A percentile compares a stretch with the other conserved stretches of the same genome.
phyloP scores from a whole-genome alignment of 345 rosid genomes.

The Eucalyptus urophylla region DNA sequence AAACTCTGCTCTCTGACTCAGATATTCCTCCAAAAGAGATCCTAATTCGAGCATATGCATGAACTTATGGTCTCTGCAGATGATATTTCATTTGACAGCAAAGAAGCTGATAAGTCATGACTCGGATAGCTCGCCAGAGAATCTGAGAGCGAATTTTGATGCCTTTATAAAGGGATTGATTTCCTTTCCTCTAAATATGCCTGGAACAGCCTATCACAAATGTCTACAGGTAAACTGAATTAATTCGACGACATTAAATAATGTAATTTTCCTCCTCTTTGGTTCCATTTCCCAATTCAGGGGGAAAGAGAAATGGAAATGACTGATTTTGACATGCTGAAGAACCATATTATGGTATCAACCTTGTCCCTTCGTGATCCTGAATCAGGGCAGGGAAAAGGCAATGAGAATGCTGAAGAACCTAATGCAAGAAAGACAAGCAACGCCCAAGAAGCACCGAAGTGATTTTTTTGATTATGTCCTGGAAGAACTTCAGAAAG shows the following conservation, averaged over 20 bases:
- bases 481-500: conserved; percentile 67
- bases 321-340: not conserved
- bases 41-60: not conserved
- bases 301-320: not conserved
- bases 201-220: conserved; percentile 94
- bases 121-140: conserved; percentile 54
- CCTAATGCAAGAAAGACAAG: conserved; percentile 60
- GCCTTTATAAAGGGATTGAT: conserved; percentile 89
- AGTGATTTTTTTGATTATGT: conserved; percentile 80
- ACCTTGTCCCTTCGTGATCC: not conserved
- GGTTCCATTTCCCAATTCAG: not conserved
- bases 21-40: not conserved
- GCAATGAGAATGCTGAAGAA: conserved; percentile 76
- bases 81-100: conserved; percentile 87
- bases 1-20: not conserved
- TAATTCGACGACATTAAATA: not conserved
- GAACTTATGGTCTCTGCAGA: conserved; percentile 13
- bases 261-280: not conserved
- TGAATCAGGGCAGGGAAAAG: conserved; percentile 63
- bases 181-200: conserved; percentile 80
- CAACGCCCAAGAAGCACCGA: conserved; percentile 25
- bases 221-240: conserved; percentile 57
- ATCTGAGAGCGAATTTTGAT: conserved; percentile 67
- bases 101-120: conserved; percentile 90
- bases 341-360: not conserved